phyloP scores from a whole-genome alignment of 2,329 filamentous ascomycete species.

The Cercospora beticola region DNA sequence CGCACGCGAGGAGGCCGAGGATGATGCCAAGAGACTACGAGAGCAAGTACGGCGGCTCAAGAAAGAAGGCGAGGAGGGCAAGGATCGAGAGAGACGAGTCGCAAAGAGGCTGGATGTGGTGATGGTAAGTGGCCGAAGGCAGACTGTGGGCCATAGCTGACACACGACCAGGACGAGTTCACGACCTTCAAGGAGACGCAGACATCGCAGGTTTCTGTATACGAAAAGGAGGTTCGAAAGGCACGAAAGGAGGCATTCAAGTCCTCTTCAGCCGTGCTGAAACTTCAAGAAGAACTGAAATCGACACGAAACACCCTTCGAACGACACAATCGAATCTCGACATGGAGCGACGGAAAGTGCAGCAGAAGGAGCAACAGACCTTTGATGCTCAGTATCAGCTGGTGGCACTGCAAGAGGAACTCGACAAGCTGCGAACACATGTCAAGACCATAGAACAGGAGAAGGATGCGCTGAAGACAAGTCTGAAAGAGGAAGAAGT shows the following conservation, averaged over 20 bases:
- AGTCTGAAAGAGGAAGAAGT: slow-evolving; percentile 72
- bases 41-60: slow-evolving; percentile 60
- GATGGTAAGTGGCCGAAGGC: slow-evolving; percentile 57
- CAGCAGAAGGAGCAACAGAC: slow-evolving; percentile 66
- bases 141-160: slow-evolving; percentile 5
- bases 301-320: slow-evolving; percentile 56
- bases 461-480: slow-evolving; percentile 71
- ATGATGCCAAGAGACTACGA: slow-evolving; percentile 62
- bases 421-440: slow-evolving; percentile 63
- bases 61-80: slow-evolving; percentile 63
- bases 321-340: slow-evolving; percentile 58
- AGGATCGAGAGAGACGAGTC: slow-evolving; percentile 64
- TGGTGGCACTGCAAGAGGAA: slow-evolving; percentile 66
- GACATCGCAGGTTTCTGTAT: slow-evolving; percentile 46
- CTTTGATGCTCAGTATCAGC: slow-evolving; percentile 64
- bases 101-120: slow-evolving; percentile 66
- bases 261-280: slow-evolving; percentile 66
- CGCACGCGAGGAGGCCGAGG: slow-evolving; percentile 64
- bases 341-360: slow-evolving; percentile 63
- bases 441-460: slow-evolving; percentile 66
- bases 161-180: slow-evolving; percentile 61
- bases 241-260: slow-evolving; percentile 73
- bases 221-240: slow-evolving; percentile 72
- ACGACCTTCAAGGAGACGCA: slow-evolving; percentile 65
- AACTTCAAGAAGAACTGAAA: slow-evolving; percentile 73